Evolutionary conservation across 106 monocot species (phyloP), one percentile per base, ranked within the genome.

Genomic region (Triglochin maritima): DNA sequence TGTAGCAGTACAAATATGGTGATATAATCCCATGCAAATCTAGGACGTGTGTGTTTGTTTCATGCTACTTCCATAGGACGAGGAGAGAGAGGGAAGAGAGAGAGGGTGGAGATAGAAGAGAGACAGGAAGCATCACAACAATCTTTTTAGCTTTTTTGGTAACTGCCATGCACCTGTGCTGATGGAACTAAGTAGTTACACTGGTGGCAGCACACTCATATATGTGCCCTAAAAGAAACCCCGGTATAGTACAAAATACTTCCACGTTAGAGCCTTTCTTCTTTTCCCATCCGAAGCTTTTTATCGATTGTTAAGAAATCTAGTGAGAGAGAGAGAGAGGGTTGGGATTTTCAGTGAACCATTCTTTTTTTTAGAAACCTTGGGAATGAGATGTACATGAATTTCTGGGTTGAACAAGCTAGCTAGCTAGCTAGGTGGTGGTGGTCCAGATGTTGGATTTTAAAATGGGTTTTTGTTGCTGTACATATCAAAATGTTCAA

Each of bases 1-100:
- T 29, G 29, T 29, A 29, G 29, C 29, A 29, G 29, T 29, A 29
- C 29, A 29, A 29, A 29, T 29, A 29, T 29, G 1, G 29, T 29
- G 29, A 13, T 7, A 46, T 17, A 64, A 6, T 49, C 15, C 48
- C 64, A 48, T 64, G 49, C 47, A 64, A 64, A 64, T 49, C 64
- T 64, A 64, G 47, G 64, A 49, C 48, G 6, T 49, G 11, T 63
- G n/a, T 55, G 13, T 1, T 3, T 8, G 10, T 3, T 55, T 9
- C 55, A 55, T 55, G 55, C 29, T 29, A 29, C 1, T 29, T 29
- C 29, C 29, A 29, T 29, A 29, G 29, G 29, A 1, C 29, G 1
- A 29, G 14, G 55, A 49, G 48, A 47, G 17, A 63, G 45, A n/a
- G n/a, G n/a, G n/a, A n/a, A n/a, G n/a, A n/a, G n/a, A n/a, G n/a